These are phyloP conservation scores for Volutella citrinella DNA, from an alignment of 2,329 filamentous ascomycete genomes.

Conservation along the genomic window DNA sequence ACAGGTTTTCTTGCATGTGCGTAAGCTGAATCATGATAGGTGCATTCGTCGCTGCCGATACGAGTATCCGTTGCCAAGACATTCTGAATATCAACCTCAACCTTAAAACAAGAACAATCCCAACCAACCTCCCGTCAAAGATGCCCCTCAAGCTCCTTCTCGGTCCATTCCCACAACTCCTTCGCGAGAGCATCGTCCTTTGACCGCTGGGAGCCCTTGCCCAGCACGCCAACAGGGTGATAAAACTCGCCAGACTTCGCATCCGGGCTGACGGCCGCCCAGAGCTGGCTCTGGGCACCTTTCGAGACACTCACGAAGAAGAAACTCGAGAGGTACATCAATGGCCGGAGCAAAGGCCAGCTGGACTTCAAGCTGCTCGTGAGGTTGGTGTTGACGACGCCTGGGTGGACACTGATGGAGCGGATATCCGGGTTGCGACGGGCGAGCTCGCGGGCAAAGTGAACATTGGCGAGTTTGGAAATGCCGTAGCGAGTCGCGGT, in stretches of 20 bases:
- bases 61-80: no score
- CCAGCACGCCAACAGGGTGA: background rate
- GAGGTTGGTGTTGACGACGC: conserved; percentile 1
- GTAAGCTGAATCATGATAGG: no score
- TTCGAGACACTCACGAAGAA: background rate
- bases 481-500: conserved; percentile 2
- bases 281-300: conserved; percentile 1
- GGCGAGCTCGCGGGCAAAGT: background rate
- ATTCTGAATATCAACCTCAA: no score
- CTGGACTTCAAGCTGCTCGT: background rate
- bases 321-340: no score
- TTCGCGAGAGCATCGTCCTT: background rate
- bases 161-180: conserved; percentile 5
- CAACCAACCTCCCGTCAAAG: background rate
- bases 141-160: conserved; percentile 1
- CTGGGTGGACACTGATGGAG: conserved; percentile 4
- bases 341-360: no score
- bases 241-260: conserved; percentile 4
- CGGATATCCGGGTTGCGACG: conserved; percentile 1
- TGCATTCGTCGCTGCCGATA: no score
- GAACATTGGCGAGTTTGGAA: conserved; percentile 5
- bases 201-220: conserved; percentile 1
- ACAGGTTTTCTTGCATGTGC: no score
- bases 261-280: conserved; percentile 1
- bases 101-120: no score